A percentile compares a stretch with the other conserved stretches of the same genome.
Conservation (phyloP, 164 flowering plant species). For the Magnolia sinica region DNA sequence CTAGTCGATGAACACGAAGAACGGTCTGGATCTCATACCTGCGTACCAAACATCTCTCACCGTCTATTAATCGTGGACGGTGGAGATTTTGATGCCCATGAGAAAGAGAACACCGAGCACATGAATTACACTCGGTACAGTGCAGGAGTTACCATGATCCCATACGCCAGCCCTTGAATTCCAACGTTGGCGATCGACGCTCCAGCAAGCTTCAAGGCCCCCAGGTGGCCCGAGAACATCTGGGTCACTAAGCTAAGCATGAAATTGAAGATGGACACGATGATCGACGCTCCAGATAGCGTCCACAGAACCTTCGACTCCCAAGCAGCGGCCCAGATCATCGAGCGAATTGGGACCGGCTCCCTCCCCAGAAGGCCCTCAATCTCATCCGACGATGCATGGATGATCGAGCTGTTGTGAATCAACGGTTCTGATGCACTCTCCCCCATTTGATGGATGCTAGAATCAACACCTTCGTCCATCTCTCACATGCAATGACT, state of each 20-base stretch:
- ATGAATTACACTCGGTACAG: conserved; percentile 11
- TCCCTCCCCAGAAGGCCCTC: conserved; percentile 43
- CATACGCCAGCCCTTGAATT: conserved; percentile 82
- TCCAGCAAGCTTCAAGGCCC: conserved; percentile 72
- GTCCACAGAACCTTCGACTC: conserved; percentile 67
- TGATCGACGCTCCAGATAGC: conserved; percentile 46
- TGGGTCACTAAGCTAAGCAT: conserved; percentile 62
- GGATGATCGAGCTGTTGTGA: conserved; percentile 28
- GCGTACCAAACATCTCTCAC: too few relatives aligned
- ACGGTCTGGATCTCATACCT: too few relatives aligned
- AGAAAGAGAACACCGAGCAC: too few relatives aligned
- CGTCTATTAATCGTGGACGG: too few relatives aligned
- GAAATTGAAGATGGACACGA: conserved; percentile 52
- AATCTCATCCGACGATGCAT: conserved; percentile 13
- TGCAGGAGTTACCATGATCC: conserved; percentile 60
- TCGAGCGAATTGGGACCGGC: conserved; percentile 29
- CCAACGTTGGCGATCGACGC: conserved; percentile 78
- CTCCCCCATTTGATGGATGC: background rate
- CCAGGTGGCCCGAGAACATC: conserved; percentile 60
- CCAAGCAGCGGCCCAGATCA: conserved; percentile 46
- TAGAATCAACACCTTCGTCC: background rate
- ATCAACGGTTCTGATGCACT: conserved; percentile 20
- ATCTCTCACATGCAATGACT: too few relatives aligned
- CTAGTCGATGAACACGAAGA: too few relatives aligned
- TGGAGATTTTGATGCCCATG: too few relatives aligned